Evolutionary conservation across 192 early-diverging fungal genomes (phyloP).

Genomic region (Dispira parvispora): DNA sequence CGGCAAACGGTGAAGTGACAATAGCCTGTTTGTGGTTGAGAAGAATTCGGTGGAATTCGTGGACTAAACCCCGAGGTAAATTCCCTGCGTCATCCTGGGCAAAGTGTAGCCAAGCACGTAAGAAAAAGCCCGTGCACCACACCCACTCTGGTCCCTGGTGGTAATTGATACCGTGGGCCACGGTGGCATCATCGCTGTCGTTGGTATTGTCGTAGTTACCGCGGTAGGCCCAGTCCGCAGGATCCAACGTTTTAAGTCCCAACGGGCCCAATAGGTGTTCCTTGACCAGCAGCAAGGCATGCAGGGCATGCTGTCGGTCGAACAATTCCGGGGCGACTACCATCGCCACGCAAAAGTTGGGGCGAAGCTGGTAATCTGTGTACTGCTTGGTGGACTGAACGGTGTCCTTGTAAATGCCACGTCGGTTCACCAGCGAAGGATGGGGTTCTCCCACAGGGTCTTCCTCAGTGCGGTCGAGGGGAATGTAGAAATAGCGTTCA

Average conservation of each 20-base stretch:
- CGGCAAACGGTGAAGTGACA: conserved; percentile 56
- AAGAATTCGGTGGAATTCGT: conserved; percentile 50
- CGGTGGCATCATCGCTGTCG: conserved; percentile 60
- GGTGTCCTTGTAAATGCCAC: conserved; percentile 91
- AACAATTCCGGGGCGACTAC: conserved; percentile 90
- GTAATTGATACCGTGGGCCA: conserved; percentile 97
- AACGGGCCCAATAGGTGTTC: conserved; percentile 63
- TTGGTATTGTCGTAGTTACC: conserved; percentile 88
- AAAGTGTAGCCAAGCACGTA: conserved; percentile 70
- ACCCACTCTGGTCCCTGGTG: conserved; percentile 99
- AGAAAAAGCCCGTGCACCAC: conserved; percentile 78
- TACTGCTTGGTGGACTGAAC: conserved; percentile 48
- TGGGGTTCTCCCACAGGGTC: conserved; percentile 6
- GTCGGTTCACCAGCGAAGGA: conserved; percentile 53
- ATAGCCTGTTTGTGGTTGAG: conserved; percentile 64
- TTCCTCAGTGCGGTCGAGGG: conserved; percentile 48
- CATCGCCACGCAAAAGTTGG: conserved; percentile 86
- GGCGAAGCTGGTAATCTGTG: conserved; percentile 85
- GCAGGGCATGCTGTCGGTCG: conserved; percentile 42
- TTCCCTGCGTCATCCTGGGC: conserved; percentile 17
- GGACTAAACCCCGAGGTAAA: conserved; percentile 26
- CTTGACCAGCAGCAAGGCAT: conserved; percentile 47
- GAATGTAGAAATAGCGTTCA: conserved; percentile 82
- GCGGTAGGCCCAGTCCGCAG: conserved; percentile 80
- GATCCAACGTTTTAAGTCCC: conserved; percentile 93